Conservation (phyloP, 1,284 basidiomycete species). For the Apiotrichum gamsii region DNA sequence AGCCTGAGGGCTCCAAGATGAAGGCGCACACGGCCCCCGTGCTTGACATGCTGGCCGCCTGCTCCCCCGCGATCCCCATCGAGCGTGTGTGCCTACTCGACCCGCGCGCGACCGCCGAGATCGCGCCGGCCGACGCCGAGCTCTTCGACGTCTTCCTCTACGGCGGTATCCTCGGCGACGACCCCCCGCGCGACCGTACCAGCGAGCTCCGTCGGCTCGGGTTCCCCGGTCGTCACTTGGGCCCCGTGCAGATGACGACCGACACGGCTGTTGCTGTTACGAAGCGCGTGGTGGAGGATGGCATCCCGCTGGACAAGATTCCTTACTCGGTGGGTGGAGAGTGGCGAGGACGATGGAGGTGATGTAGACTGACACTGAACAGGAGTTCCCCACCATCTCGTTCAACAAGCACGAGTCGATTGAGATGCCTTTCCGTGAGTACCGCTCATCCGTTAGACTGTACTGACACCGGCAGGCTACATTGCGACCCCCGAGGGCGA, state of each 20-base stretch:
- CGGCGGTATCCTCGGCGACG: conserved; percentile 54
- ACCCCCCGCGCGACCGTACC: conserved; percentile 54
- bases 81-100: conserved; percentile 77
- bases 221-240: conserved; percentile 77
- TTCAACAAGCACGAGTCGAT: conserved; percentile 80
- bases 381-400: conserved; percentile 79
- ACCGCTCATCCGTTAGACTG: neutral
- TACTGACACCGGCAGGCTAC: conserved; percentile 42
- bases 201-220: conserved; percentile 77
- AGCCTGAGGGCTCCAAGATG: conserved; percentile 47
- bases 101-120: conserved; percentile 64
- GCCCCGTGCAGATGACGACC: conserved; percentile 91
- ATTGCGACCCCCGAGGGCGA: conserved; percentile 46
- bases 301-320: conserved; percentile 59
- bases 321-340: conserved; percentile 57
- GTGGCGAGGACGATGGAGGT: neutral
- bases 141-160: conserved; percentile 79
- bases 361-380: neutral
- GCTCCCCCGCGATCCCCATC: conserved; percentile 49
- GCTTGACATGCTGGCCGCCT: conserved; percentile 57
- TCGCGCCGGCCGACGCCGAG: conserved; percentile 68
- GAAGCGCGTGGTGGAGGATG: conserved; percentile 74
- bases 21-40: conserved; percentile 61
- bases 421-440: conserved; percentile 88
- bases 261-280: conserved; percentile 94